Conservation (phyloP, 495 filamentous ascomycete species). For the Hypoxylon lienhwacheense region DNA sequence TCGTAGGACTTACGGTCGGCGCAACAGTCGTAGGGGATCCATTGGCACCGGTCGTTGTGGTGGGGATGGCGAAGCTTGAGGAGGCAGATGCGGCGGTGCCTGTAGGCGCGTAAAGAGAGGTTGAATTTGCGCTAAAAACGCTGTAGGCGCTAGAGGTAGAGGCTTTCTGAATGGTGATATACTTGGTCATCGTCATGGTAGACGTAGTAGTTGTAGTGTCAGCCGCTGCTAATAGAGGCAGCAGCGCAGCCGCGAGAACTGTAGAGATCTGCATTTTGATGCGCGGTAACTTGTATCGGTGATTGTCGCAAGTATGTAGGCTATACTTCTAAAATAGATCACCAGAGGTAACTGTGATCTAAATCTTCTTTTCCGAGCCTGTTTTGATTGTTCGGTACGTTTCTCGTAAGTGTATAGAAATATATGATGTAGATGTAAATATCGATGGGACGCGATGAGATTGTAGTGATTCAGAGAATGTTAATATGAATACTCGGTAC, state of each 20-base stretch:
- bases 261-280: conserved; percentile 45
- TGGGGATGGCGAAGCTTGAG: conserved; percentile 29
- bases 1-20: conserved; percentile 34
- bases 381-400: conserved; percentile 14
- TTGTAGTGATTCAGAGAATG: conserved; percentile 42
- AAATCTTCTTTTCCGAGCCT: conserved; percentile 19
- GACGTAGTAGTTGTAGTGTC: conserved; percentile 52
- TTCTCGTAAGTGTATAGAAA: conserved; percentile 25
- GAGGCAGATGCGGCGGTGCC: conserved; percentile 24
- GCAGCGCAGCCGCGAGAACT: conserved; percentile 43
- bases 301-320: conserved; percentile 13
- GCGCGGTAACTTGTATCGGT: not conserved
- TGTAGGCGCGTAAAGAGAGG: conserved; percentile 25
- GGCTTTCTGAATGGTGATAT: conserved; percentile 50
- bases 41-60: conserved; percentile 28
- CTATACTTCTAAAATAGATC: not conserved
- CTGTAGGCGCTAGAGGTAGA: conserved; percentile 37
- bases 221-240: conserved; percentile 49
- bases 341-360: conserved; percentile 2
- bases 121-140: conserved; percentile 30
- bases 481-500: conserved; percentile 49
- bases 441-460: conserved; percentile 27
- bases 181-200: conserved; percentile 55
- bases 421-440: conserved; percentile 7
- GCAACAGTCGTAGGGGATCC: conserved; percentile 34